These are phyloP conservation scores for Plasmodium berghei DNA, from an alignment of 169 alveolate species.

Conservation along the genomic window DNA sequence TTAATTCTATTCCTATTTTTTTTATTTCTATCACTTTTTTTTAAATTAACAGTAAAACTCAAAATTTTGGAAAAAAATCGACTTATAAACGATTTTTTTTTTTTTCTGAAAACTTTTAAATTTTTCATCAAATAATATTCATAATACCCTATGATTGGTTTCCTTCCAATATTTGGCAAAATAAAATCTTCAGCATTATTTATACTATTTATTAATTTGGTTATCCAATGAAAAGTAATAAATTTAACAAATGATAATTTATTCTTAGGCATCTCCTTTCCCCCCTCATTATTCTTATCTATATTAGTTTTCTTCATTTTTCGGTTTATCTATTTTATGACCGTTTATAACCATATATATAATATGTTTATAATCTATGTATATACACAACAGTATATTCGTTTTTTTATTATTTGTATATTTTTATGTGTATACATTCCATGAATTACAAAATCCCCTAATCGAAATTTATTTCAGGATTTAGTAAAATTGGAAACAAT, in stretches of 20 bases:
- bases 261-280: not conserved
- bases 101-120: conserved; percentile 3
- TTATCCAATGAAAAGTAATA: conserved; percentile 49
- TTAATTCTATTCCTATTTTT: not conserved
- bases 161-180: conserved; percentile 36
- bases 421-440: no score
- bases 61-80: not conserved
- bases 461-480: no score
- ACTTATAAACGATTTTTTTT: not conserved
- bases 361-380: no score
- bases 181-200: conserved; percentile 9
- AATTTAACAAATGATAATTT: conserved; percentile 3
- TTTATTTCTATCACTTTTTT: not conserved
- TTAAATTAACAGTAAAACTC: not conserved
- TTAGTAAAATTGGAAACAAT: no score
- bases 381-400: no score
- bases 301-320: not conserved
- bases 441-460: no score
- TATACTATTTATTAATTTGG: conserved; percentile 5
- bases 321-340: no score
- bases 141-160: conserved; percentile 13
- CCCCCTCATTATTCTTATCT: not conserved
- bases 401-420: no score
- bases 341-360: no score
- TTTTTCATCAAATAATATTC: not conserved